Percentiles rank a stretch among this genome's conserved stretches.
Evolutionary conservation across 2,329 filamentous ascomycete genomes (phyloP).

Genomic region (Canariomyces notabilis): DNA sequence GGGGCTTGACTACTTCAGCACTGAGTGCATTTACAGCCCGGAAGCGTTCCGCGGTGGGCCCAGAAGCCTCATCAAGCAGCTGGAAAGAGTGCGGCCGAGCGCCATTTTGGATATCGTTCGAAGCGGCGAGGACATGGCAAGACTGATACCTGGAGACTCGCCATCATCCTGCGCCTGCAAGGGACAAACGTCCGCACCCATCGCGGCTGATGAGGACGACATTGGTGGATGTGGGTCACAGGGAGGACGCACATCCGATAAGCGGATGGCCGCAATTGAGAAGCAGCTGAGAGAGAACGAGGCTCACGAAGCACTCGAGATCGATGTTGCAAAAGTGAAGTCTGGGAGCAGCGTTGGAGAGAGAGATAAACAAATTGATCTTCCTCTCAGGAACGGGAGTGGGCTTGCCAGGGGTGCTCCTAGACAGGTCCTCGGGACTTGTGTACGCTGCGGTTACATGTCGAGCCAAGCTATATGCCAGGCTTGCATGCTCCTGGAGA

Average conservation of each 20-base stretch:
- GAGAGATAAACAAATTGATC: constrained; percentile 23
- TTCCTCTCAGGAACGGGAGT: constrained; percentile 22
- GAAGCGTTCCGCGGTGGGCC: constrained; percentile 95
- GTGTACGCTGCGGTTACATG: constrained; percentile 86
- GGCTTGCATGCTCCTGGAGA: constrained; percentile 84
- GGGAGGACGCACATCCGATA: constrained; percentile 61
- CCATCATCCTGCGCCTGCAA: constrained; percentile 44
- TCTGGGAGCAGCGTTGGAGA: constrained; percentile 31
- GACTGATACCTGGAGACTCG: constrained; percentile 63
- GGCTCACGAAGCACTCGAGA: constrained; percentile 55
- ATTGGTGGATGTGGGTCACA: constrained; percentile 70
- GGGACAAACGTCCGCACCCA: constrained; percentile 31
- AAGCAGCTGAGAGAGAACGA: constrained; percentile 63
- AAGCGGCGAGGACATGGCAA: constrained; percentile 94
- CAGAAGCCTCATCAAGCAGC: constrained; percentile 84
- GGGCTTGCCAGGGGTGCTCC: constrained; percentile 25
- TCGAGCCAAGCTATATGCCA: constrained; percentile 93
- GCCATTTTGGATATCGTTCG: constrained; percentile 92
- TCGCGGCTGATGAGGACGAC: constrained; percentile 48
- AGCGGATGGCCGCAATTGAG: constrained; percentile 81
- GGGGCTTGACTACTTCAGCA: constrained; percentile 95
- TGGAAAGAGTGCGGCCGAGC: constrained; percentile 88
- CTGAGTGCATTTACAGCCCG: constrained; percentile 96
- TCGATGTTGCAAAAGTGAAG: constrained; percentile 55
- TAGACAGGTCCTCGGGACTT: constrained; percentile 70